Conservation (phyloP, 2,329 filamentous ascomycete species). For the Trichoderma koningiopsis region DNA sequence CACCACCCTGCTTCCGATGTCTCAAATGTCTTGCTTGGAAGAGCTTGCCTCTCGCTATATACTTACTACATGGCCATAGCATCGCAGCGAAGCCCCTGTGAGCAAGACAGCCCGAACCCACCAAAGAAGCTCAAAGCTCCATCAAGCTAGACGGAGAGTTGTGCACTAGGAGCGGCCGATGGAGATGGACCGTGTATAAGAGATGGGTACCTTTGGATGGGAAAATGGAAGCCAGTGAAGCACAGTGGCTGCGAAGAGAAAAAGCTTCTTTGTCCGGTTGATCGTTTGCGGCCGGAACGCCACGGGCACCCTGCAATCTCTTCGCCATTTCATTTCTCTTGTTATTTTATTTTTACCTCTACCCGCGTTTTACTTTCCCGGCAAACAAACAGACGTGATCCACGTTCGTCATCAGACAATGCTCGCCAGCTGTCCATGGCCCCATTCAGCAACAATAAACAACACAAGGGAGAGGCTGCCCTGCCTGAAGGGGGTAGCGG, state of each 20-base stretch:
- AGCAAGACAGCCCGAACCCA: neutral
- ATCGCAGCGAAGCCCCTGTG: neutral
- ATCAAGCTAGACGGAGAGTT: neutral
- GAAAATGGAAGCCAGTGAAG: neutral
- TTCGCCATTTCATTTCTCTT: neutral
- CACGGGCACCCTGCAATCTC: neutral
- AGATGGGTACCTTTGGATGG: neutral
- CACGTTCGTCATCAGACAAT: conserved; percentile 8
- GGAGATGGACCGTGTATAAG: neutral
- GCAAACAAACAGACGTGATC: neutral
- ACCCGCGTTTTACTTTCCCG: neutral
- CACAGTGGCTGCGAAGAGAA: neutral
- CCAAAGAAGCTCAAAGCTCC: neutral
- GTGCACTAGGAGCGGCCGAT: neutral
- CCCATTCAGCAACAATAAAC: conserved; percentile 1
- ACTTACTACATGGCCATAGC: neutral
- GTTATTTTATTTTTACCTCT: neutral
- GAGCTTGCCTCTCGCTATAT: neutral
- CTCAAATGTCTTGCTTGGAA: conserved; percentile 24
- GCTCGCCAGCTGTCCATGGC: neutral
- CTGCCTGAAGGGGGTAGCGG: conserved; percentile 6
- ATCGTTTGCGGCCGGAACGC: conserved; percentile 15
- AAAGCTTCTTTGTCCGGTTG: conserved; percentile 20
- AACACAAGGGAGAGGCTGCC: neutral
- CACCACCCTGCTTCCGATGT: conserved; percentile 15